Percentiles rank a stretch among this genome's conserved stretches.
Evolutionary conservation across 495 filamentous ascomycete species (phyloP).

Genomic region (Aspergillus ellipticus): DNA sequence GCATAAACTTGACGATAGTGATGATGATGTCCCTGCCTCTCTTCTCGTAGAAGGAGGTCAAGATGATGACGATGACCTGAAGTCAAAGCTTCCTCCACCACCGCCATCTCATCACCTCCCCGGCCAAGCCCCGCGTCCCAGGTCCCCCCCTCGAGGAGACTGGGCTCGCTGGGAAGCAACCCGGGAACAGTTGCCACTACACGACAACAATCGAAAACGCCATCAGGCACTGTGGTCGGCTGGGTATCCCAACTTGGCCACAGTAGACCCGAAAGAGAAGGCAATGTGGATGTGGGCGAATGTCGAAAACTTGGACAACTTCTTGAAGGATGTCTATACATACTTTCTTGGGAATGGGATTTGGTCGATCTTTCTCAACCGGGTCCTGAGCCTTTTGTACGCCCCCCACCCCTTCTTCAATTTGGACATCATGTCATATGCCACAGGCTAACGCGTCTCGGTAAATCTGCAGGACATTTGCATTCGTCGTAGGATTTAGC

Average conservation of each 20-base stretch:
- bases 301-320: slow-evolving; percentile 85
- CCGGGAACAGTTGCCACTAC: slow-evolving; percentile 56
- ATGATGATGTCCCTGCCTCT: slow-evolving; percentile 90
- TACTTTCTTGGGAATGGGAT: slow-evolving; percentile 86
- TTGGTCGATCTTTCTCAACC: slow-evolving; percentile 78
- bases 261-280: slow-evolving; percentile 68
- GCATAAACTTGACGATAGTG: slow-evolving; percentile 64
- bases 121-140: slow-evolving; percentile 30
- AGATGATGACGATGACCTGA: slow-evolving; percentile 35
- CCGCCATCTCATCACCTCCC: slow-evolving; percentile 29
- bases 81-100: slow-evolving; percentile 33
- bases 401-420: slow-evolving; percentile 22
- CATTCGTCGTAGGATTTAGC: slow-evolving; percentile 79
- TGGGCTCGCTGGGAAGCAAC: slow-evolving; percentile 65
- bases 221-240: slow-evolving; percentile 30
- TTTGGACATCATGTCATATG: background rate
- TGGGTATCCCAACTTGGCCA: slow-evolving; percentile 39
- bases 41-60: slow-evolving; percentile 68
- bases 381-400: slow-evolving; percentile 70
- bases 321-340: slow-evolving; percentile 83
- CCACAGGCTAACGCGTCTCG: background rate
- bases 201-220: slow-evolving; percentile 8
- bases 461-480: slow-evolving; percentile 48
- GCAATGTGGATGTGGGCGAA: slow-evolving; percentile 97
- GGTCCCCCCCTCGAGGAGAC: slow-evolving; percentile 49